phyloP scores from a whole-genome alignment of 768 basidiomycete genomes.

The Russula foetens region DNA sequence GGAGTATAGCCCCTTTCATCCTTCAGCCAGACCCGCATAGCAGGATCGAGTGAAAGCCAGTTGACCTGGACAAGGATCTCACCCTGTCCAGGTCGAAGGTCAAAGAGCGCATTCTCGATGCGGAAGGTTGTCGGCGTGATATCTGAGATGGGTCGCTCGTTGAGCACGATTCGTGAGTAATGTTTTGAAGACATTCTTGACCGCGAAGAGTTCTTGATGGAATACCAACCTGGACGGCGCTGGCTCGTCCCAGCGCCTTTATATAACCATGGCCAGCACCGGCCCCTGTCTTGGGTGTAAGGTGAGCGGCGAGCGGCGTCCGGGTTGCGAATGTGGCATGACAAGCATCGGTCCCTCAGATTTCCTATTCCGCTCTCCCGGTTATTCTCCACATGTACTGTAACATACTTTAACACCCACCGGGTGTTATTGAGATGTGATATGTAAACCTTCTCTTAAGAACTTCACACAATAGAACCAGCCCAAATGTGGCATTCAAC shows the following conservation, averaged over 20 bases:
- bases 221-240: not conserved
- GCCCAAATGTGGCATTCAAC: no score
- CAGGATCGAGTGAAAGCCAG: slow-evolving; percentile 79
- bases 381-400: no score
- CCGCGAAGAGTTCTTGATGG: not conserved
- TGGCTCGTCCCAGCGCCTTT: not conserved
- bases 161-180: slow-evolving; percentile 67
- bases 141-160: slow-evolving; percentile 59
- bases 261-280: not conserved
- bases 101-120: slow-evolving; percentile 43
- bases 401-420: no score
- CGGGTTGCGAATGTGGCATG: no score
- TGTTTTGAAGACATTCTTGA: slow-evolving; percentile 4
- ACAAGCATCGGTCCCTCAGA: no score
- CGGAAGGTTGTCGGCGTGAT: slow-evolving; percentile 73
- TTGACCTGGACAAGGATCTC: slow-evolving; percentile 71
- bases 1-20: slow-evolving; percentile 64
- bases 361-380: no score
- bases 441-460: no score
- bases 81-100: slow-evolving; percentile 42
- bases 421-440: no score
- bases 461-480: no score
- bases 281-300: no score
- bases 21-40: slow-evolving; percentile 79
- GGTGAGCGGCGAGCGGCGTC: no score